Evolutionary conservation across 768 basidiomycete genomes (phyloP).

Genomic region (Leccinum sublutescens): DNA sequence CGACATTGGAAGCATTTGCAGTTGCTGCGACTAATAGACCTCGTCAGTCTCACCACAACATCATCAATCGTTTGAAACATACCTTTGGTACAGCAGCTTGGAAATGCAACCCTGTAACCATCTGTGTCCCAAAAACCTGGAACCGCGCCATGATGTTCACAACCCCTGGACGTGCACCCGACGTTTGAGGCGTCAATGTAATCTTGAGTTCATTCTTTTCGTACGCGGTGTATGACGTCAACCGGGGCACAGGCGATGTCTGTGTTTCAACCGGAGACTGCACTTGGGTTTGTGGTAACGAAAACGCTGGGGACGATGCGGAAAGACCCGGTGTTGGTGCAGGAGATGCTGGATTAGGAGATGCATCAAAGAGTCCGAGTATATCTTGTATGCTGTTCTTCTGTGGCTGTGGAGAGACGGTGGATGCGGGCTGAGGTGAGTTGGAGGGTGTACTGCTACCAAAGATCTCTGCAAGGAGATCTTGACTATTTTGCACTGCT

Average conservation of each 20-base stretch:
- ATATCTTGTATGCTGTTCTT: slow-evolving; percentile 83
- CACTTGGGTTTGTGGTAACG: slow-evolving; percentile 37
- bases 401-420: slow-evolving; percentile 46
- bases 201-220: slow-evolving; percentile 90
- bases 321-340: slow-evolving; percentile 9
- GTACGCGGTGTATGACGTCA: slow-evolving; percentile 81
- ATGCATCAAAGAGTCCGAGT: slow-evolving; percentile 77
- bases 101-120: slow-evolving; percentile 74
- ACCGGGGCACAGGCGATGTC: slow-evolving; percentile 41
- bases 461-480: slow-evolving; percentile 92
- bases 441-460: slow-evolving; percentile 45
- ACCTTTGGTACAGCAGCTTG: slow-evolving; percentile 98
- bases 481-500: slow-evolving; percentile 64
- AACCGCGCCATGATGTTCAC: slow-evolving; percentile 91
- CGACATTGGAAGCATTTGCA: slow-evolving; percentile 98
- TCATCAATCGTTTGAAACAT: slow-evolving; percentile 2
- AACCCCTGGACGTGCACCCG: slow-evolving; percentile 76
- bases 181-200: slow-evolving; percentile 85
- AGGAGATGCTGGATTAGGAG: slow-evolving; percentile 36
- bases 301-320: slow-evolving; percentile 36
- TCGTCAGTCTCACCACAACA: background rate
- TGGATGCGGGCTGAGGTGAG: slow-evolving; percentile 34
- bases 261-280: slow-evolving; percentile 35
- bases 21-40: slow-evolving; percentile 79
- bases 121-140: slow-evolving; percentile 55